phyloP scores from a whole-genome alignment of 1,284 basidiomycete genomes.

The Ustilago tritici region DNA sequence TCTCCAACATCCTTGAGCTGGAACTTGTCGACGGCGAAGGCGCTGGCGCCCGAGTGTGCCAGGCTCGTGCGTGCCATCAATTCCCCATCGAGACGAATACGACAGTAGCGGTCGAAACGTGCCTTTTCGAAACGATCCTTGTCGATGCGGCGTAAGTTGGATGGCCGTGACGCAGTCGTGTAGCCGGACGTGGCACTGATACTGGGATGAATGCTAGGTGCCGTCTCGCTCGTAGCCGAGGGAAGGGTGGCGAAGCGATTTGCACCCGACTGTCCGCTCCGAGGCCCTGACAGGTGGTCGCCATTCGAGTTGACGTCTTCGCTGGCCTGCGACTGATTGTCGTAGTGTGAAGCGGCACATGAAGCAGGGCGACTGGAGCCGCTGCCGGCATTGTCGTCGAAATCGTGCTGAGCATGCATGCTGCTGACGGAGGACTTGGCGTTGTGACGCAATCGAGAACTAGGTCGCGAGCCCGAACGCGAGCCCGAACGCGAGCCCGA shows the following conservation, averaged over 20 bases:
- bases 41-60: slow-evolving; percentile 12
- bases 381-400: slow-evolving; percentile 24
- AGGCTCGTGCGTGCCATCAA: slow-evolving; percentile 56
- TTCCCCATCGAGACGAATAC: slow-evolving; percentile 52
- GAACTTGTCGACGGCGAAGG: slow-evolving; percentile 54
- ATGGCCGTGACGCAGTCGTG: slow-evolving; percentile 9
- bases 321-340: slow-evolving; percentile 14
- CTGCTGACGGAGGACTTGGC: slow-evolving; percentile 33
- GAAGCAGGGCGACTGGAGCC: slow-evolving; percentile 36
- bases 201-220: slow-evolving; percentile 8
- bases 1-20: slow-evolving; percentile 47
- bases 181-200: slow-evolving; percentile 10
- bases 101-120: slow-evolving; percentile 56
- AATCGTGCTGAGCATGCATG: slow-evolving; percentile 19
- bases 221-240: slow-evolving; percentile 12
- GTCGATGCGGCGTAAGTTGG: slow-evolving; percentile 25
- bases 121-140: slow-evolving; percentile 39
- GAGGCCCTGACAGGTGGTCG: slow-evolving; percentile 24
- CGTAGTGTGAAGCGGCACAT: slow-evolving; percentile 22
- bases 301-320: slow-evolving; percentile 28
- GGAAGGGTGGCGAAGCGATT: slow-evolving; percentile 16
- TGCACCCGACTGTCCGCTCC: slow-evolving; percentile 37
- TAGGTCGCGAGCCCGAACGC: slow-evolving; percentile 29
- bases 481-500: slow-evolving; percentile 34
- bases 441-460: slow-evolving; percentile 37